Conservation (phyloP, 78 protist species). For the Dictyostelium citrinum region DNA sequence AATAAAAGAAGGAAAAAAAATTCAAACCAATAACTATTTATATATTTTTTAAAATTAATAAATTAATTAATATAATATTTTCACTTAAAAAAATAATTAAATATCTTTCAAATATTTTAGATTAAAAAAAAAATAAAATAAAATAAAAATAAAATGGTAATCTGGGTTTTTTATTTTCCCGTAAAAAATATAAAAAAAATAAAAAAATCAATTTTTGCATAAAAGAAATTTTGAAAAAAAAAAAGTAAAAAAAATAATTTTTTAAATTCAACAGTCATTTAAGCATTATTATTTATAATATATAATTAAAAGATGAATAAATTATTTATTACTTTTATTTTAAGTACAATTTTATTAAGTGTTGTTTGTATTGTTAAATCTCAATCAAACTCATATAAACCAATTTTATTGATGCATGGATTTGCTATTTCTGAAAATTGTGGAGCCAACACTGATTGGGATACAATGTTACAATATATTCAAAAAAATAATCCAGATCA, state of each 20-base stretch:
- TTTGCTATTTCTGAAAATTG: neutral
- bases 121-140: too few species aligned
- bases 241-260: too few species aligned
- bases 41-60: too few species aligned
- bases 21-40: neutral
- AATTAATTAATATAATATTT: too few species aligned
- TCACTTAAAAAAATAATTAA: too few species aligned
- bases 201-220: too few species aligned
- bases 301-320: neutral
- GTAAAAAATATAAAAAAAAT: too few species aligned
- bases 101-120: too few species aligned
- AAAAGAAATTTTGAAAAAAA: neutral
- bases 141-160: too few species aligned
- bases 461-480: neutral
- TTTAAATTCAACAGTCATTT: neutral
- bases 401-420: slow-evolving; percentile 7
- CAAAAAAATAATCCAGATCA: slow-evolving; percentile 27
- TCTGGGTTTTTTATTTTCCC: too few species aligned
- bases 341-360: neutral
- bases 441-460: neutral
- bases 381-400: neutral
- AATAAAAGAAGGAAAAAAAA: neutral
- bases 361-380: neutral
- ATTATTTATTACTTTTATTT: neutral
- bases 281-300: too few species aligned